Evolutionary conservation across 306 rosid species (phyloP).

Genomic region (Medicago arabica): DNA sequence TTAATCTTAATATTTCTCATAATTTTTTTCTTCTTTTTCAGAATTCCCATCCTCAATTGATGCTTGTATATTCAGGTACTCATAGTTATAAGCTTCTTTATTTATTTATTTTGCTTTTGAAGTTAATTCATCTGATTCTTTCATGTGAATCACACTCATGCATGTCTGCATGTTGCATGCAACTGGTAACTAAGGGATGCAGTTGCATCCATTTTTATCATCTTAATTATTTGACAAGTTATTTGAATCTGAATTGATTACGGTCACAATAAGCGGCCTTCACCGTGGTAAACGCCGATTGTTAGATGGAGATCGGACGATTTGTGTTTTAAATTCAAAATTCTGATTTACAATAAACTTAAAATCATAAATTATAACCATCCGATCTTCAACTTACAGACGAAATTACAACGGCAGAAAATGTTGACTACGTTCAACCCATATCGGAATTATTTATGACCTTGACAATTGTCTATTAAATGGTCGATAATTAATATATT

Average conservation of each 20-base stretch:
- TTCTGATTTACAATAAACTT: neutral
- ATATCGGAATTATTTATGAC: neutral
- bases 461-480: slow-evolving; percentile 16
- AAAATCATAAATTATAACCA: neutral
- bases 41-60: slow-evolving; percentile 16
- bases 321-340: neutral
- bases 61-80: slow-evolving; percentile 42
- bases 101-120: neutral
- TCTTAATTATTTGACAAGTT: neutral
- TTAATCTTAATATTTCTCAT: neutral
- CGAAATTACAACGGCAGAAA: neutral
- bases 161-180: slow-evolving; percentile 55
- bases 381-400: neutral
- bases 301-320: neutral
- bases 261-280: neutral
- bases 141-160: slow-evolving; percentile 12
- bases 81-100: neutral
- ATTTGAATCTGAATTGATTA: neutral
- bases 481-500: neutral
- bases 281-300: neutral
- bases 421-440: neutral
- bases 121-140: slow-evolving; percentile 18
- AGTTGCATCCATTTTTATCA: slow-evolving; percentile 1
- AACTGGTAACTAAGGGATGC: slow-evolving; percentile 10
- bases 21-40: neutral